These are phyloP conservation scores for Friedmanniomyces simplex DNA, from an alignment of 495 filamentous ascomycete genomes.

Conservation along the genomic window DNA sequence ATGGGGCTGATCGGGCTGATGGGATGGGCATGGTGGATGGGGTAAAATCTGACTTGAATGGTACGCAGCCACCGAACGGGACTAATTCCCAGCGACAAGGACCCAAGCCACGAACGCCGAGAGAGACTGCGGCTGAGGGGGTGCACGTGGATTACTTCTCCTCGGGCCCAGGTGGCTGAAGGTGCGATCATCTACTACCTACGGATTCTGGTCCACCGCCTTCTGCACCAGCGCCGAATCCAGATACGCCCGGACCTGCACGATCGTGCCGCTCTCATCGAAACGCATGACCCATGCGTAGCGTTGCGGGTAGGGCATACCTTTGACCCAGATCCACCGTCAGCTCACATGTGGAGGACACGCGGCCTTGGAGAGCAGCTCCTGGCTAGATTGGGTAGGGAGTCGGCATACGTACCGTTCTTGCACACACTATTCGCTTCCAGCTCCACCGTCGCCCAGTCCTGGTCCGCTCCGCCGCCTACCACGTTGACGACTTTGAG, in stretches of 20 bases:
- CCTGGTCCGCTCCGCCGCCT: slow-evolving; percentile 13
- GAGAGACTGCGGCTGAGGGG: neutral
- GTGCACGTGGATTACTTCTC: neutral
- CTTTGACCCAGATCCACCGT: neutral
- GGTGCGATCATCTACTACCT: neutral
- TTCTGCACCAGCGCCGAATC: slow-evolving; percentile 20
- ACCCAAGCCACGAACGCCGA: too few species aligned
- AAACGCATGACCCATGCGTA: slow-evolving; percentile 20
- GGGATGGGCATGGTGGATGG: neutral
- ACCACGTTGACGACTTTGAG: slow-evolving; percentile 14
- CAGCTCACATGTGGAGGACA: too few species aligned
- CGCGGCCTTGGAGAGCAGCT: neutral
- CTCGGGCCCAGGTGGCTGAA: neutral
- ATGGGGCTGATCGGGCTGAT: neutral
- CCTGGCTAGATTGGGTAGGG: neutral
- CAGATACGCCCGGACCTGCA: slow-evolving; percentile 19
- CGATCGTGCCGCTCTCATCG: slow-evolving; percentile 15
- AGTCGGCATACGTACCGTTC: slow-evolving; percentile 6
- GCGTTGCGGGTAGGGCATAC: slow-evolving; percentile 17
- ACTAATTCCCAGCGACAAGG: too few species aligned
- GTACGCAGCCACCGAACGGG: too few species aligned
- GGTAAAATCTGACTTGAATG: too few species aligned
- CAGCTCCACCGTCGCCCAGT: slow-evolving; percentile 16
- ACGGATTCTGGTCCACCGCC: slow-evolving; percentile 9
- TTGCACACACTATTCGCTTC: slow-evolving; percentile 14